Evolutionary conservation across 2,329 filamentous ascomycete species (phyloP), one percentile per base, ranked within the genome.

Genomic region (Penicillium sp.): DNA sequence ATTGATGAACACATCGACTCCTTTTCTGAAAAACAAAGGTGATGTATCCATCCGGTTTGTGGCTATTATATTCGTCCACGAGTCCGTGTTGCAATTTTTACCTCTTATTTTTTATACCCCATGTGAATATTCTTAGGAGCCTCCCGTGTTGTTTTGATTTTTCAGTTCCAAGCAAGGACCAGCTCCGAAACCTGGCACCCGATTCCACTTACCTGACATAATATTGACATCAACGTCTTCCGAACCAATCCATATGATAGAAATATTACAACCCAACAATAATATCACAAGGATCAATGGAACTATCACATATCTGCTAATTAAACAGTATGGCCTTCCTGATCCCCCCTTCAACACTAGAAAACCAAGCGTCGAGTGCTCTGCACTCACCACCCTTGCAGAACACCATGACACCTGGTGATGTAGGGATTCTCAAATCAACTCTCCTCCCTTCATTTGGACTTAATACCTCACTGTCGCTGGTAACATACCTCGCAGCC

Each of bases 391-490:
- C 47, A 39, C 46, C 50, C 10, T 44, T 51, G 1, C 39, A 31
- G 43, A 39, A 44, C 31, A 51, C 42, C 22, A 53, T 60, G 45
- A 61, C 51, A 27, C 31, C 63, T 18, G 45, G 55, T n/a, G 68
- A 71, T 53, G 67, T 84, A 7, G 82, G 82, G 9, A 79, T 86
- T 45, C 61, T 85, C 21, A 78, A 77, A 59, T 77, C 81, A 16
- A 80, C 81, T 2, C 67, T 86, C 2, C 71, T 83, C 3, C 83
- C 83, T 0, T 84, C 82, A 0, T 71, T 85, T 36, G 75, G 76
- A 0, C 70, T 86, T 0, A 81, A 86, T 58, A 75, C 80, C 0
- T 76, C 79, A 4, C 74, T 85, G 11, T 77, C 81, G 9, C 61
- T 81, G 29, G 74, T 81, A 31, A 77, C 82, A 0, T 86, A 83